Evolutionary conservation across 768 basidiomycete species (phyloP).

Genomic region (Boletus insuetus): DNA sequence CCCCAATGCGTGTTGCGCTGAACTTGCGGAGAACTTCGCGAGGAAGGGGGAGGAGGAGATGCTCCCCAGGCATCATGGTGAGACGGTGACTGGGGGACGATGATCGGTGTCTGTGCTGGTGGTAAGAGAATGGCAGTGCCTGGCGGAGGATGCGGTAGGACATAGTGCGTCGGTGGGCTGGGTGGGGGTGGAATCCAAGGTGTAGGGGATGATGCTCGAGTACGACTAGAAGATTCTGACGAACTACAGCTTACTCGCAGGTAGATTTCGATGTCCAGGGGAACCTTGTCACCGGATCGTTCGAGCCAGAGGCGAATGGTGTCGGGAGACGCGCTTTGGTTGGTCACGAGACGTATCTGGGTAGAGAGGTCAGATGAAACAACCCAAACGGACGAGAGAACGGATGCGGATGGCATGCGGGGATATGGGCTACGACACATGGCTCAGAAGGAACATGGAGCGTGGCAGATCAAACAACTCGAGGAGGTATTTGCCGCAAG

Average conservation of each 20-base stretch:
- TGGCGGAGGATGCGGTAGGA: slow-evolving; percentile 31
- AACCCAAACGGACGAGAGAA: not conserved
- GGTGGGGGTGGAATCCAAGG: slow-evolving; percentile 31
- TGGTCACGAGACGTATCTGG: slow-evolving; percentile 73
- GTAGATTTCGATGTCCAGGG: slow-evolving; percentile 80
- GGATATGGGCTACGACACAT: not conserved
- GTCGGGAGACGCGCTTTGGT: slow-evolving; percentile 67
- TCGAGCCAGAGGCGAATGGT: slow-evolving; percentile 82
- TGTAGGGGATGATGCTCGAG: slow-evolving; percentile 29
- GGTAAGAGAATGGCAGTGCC: slow-evolving; percentile 31
- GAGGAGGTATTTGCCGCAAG: slow-evolving; percentile 1
- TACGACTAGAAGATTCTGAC: slow-evolving; percentile 20
- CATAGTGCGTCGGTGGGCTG: slow-evolving; percentile 38
- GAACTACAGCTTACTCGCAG: slow-evolving; percentile 48
- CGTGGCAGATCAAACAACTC: not conserved
- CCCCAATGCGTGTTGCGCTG: slow-evolving; percentile 70
- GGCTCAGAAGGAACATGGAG: not conserved
- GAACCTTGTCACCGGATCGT: slow-evolving; percentile 65
- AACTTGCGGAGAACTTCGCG: slow-evolving; percentile 29
- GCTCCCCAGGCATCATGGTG: slow-evolving; percentile 41
- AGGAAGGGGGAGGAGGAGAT: slow-evolving; percentile 27
- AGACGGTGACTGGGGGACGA: slow-evolving; percentile 44
- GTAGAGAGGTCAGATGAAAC: slow-evolving; percentile 4
- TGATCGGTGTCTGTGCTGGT: slow-evolving; percentile 42
- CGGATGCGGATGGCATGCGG: slow-evolving; percentile 3